Base-by-base conservation (phyloP, 129 eudicot genomes). In the Pulicaria dysenterica region DNA sequence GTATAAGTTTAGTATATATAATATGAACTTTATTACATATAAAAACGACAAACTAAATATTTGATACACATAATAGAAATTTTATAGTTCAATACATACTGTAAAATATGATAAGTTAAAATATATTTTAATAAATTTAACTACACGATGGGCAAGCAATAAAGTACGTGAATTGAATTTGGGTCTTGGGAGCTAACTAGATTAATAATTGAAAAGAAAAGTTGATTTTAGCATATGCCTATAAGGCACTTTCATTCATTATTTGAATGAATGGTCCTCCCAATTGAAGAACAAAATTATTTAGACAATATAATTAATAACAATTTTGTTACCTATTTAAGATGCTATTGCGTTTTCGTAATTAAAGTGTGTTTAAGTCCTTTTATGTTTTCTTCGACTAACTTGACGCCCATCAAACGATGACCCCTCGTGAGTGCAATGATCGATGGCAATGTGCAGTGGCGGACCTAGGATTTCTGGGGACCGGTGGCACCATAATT, bases 121-220 rank as follows among this genome's bases (percentile, higher is more conserved):
- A 24, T 24, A 24, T 24, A 24, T 24, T 24, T 24, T 24, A 24
- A 24, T 24, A 2, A 17, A 24, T 5, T 58, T 10, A 4, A 9
- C 62, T 40, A 60, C 38, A 12, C 11, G 5, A 36, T 12, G 12
- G 12, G 47, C 38, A 61, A 13, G 67, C 48, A 38, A 13, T 61
- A 61, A 61, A 37, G 5, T 61, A 61, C 1, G 47, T 11, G 47
- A 61, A 61, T 61, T 47, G 6, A 39, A 61, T 41, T 61, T 40
- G n/a, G n/a, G n/a, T n/a, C n/a, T n/a, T n/a, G n/a, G 48, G 9
- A 47, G 42, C 17, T 24, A 66, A 31, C 15, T 9, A 31, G 12
- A 38, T 66, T 43, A 66, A 68, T 68, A 68, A 68, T 68, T 49
- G 38, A 50, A 68, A 58, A 58, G 64, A 50, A 49, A 68, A 50